Conservation (phyloP, 805 yeast genomes). For the Suhomyces tanzawaensis region DNA sequence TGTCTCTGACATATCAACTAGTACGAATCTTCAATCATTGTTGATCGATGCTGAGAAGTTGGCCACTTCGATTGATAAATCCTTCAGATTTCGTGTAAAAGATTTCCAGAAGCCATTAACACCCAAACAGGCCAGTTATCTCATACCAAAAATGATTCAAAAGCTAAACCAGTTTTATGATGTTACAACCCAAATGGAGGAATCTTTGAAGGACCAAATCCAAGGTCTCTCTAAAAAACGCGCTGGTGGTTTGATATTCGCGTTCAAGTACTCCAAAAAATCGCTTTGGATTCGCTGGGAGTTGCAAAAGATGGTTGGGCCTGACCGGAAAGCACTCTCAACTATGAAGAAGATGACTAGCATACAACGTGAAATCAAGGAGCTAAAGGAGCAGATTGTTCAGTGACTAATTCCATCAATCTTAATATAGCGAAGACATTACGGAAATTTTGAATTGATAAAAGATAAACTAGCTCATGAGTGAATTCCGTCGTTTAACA, state of each 20-base stretch:
- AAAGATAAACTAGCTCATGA: too few relatives aligned
- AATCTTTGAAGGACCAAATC: constrained; percentile 12
- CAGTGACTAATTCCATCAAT: too few relatives aligned
- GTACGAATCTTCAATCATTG: constrained; percentile 15
- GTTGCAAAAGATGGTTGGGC: constrained; percentile 26
- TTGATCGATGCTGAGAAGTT: constrained; percentile 19
- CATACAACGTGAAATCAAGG: neutral
- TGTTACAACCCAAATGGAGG: constrained; percentile 4
- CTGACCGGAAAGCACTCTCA: constrained; percentile 13
- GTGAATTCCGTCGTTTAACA: too few relatives aligned
- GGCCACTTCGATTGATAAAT: neutral
- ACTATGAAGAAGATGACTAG: constrained; percentile 3
- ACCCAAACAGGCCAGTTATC: constrained; percentile 13
- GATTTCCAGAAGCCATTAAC: constrained; percentile 8
- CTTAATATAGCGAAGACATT: too few relatives aligned
- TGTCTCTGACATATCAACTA: constrained; percentile 6
- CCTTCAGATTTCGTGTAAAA: neutral
- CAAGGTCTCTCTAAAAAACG: constrained; percentile 9
- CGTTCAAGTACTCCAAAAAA: constrained; percentile 23
- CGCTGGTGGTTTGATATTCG: constrained; percentile 29
- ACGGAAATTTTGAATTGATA: too few relatives aligned
- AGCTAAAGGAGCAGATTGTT: too few relatives aligned
- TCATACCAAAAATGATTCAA: constrained; percentile 10
- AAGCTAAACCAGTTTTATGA: constrained; percentile 10
- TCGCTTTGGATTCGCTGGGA: constrained; percentile 32